phyloP scores from a whole-genome alignment of 2,329 filamentous ascomycete genomes.

The Scytalidium sp. region DNA sequence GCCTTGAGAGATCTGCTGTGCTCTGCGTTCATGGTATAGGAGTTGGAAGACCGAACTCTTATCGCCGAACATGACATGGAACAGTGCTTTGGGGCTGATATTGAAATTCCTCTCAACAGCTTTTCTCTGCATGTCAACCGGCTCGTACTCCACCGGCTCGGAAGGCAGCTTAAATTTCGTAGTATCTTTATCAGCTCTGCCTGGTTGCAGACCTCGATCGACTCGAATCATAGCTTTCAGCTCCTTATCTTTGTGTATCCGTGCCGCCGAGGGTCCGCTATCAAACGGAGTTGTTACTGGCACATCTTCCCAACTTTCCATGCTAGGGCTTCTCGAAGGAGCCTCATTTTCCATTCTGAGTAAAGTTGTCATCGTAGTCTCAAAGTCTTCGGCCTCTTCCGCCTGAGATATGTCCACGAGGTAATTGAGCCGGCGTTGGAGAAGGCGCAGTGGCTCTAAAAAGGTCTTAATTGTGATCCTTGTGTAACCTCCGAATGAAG shows the following conservation, averaged over 20 bases:
- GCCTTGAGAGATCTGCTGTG: conserved; percentile 77
- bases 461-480: conserved; percentile 88
- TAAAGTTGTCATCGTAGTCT: conserved; percentile 69
- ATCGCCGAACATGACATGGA: conserved; percentile 95
- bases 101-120: conserved; percentile 81
- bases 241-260: conserved; percentile 42
- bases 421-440: conserved; percentile 82
- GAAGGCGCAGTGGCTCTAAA: conserved; percentile 77
- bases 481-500: conserved; percentile 18
- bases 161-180: conserved; percentile 77
- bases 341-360: conserved; percentile 69
- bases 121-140: conserved; percentile 73
- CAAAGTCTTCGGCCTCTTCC: conserved; percentile 64
- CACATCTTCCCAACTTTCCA: conserved; percentile 90
- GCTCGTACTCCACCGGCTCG: conserved; percentile 79
- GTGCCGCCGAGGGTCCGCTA: conserved; percentile 44
- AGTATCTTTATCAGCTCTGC: conserved; percentile 23
- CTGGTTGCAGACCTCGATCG: conserved; percentile 56
- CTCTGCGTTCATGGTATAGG: conserved; percentile 79
- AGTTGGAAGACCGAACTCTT: conserved; percentile 93
- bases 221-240: conserved; percentile 57
- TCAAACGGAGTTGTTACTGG: conserved; percentile 59
- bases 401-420: conserved; percentile 77
- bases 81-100: conserved; percentile 89
- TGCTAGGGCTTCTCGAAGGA: conserved; percentile 63